A percentile compares a stretch with the other conserved stretches of the same genome.
Evolutionary conservation across 2,329 filamentous ascomycete species (phyloP).

Genomic region (Arthrobotrys iridis): DNA sequence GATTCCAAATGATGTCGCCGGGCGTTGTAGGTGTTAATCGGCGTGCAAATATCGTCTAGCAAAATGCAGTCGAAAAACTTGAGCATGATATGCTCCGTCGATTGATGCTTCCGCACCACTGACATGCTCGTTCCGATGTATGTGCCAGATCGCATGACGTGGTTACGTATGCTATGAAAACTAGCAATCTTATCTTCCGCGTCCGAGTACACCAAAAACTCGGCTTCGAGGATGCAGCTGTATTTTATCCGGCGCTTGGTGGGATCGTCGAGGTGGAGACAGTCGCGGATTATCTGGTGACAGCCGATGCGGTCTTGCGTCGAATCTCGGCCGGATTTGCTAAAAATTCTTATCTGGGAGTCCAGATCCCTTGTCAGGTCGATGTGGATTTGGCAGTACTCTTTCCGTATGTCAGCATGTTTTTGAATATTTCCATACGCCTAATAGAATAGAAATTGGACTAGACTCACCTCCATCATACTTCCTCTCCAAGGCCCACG

Average conservation of each 20-base stretch:
- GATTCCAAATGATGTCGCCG: slow-evolving; percentile 70
- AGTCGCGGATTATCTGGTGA: slow-evolving; percentile 69
- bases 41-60: slow-evolving; percentile 67
- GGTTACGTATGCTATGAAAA: slow-evolving; percentile 84
- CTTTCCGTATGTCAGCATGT: slow-evolving; percentile 59
- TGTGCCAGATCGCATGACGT: slow-evolving; percentile 76
- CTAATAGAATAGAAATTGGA: neutral
- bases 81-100: slow-evolving; percentile 69
- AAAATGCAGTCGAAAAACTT: slow-evolving; percentile 71
- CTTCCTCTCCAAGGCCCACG: slow-evolving; percentile 57
- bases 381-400: slow-evolving; percentile 89
- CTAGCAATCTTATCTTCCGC: slow-evolving; percentile 72
- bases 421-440: neutral
- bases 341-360: slow-evolving; percentile 78
- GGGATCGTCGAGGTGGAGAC: slow-evolving; percentile 70
- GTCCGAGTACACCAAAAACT: slow-evolving; percentile 81
- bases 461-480: slow-evolving; percentile 55
- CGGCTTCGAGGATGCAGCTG: slow-evolving; percentile 82
- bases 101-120: slow-evolving; percentile 2
- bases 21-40: slow-evolving; percentile 68
- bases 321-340: slow-evolving; percentile 90
- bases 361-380: slow-evolving; percentile 68
- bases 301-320: slow-evolving; percentile 72
- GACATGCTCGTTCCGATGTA: slow-evolving; percentile 76
- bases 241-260: slow-evolving; percentile 69